Base-by-base conservation (phyloP, 257 asterid genomes). In the Petunia secreta region DNA sequence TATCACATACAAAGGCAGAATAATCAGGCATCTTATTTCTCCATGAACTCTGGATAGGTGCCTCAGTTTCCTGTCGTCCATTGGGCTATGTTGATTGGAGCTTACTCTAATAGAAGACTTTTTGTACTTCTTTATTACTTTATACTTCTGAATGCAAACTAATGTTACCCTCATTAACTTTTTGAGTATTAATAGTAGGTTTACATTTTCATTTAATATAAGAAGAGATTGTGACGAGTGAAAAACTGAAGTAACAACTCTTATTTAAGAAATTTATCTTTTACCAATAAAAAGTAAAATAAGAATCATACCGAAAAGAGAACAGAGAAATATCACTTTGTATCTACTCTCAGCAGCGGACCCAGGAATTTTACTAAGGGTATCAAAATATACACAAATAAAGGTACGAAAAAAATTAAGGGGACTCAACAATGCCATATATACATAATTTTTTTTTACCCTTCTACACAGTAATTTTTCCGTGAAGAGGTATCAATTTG, bases 1-100 rank as follows among this genome's bases (percentile, higher is more conserved):
- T 25, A 25, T 25, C 25, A 25, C 25, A 25, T 25, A 63, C 68
- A 63, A 36, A 63, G 36, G 44, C 68, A 9, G 36, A 63, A 36
- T 63, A 63, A 63, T 63, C n/a, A 63, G 68, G 14, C 68, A 39
- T 64, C 71, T 52, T 52, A 4, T 64, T 64, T 34, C 10, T 64
- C 25, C 73, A 39, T 64, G n/a, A 38, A 39, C 13, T 64, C 48
- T 4, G 3, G 13, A 3, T 13, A 66, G 52, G 75, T 66, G 37
- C 7, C 75, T 1, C 14, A 15, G 15, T 66, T 66, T 40, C 3
- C 13, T 40, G 53, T 66, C 50, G 14, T 66, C 75, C 13, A 40
- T 40, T 14, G 16, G 75, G 6, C 38, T 40, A 66, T 66, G 75
- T 38, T 1, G 71, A 11, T 37, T 38, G 75, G 62, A 13, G 25